Conservation (phyloP, 2,329 filamentous ascomycete species). For the Xylariomycetidae sp. region DNA sequence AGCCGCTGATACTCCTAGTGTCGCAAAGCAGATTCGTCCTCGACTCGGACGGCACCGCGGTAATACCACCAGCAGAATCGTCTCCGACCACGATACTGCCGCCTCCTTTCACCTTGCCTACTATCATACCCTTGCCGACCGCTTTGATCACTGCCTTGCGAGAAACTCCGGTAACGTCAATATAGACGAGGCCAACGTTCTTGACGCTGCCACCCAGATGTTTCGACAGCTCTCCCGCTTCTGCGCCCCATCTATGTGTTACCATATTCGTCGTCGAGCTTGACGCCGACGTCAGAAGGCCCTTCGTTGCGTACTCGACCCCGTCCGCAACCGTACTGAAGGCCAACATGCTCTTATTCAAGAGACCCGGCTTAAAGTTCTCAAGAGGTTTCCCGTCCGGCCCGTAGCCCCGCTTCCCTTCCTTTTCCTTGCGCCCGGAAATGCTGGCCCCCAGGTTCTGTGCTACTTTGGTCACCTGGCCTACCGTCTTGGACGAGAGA, state of each 20-base stretch:
- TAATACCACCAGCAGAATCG: slow-evolving; percentile 44
- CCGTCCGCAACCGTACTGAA: slow-evolving; percentile 94
- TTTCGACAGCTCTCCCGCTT: slow-evolving; percentile 74
- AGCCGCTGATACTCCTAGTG: too few species aligned
- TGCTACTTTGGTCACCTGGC: slow-evolving; percentile 74
- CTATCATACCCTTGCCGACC: slow-evolving; percentile 94
- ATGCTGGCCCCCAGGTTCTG: slow-evolving; percentile 84
- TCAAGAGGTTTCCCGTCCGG: slow-evolving; percentile 62
- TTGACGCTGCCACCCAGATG: slow-evolving; percentile 82
- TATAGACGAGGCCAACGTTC: slow-evolving; percentile 96
- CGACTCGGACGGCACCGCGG: too few species aligned
- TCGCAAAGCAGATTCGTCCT: too few species aligned
- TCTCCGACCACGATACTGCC: slow-evolving; percentile 70
- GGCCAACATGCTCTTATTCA: slow-evolving; percentile 96
- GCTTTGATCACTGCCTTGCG: slow-evolving; percentile 86
- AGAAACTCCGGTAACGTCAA: slow-evolving; percentile 91
- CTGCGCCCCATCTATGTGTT: slow-evolving; percentile 79
- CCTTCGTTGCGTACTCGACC: slow-evolving; percentile 80
- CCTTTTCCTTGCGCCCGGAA: slow-evolving; percentile 52
- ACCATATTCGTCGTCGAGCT: slow-evolving; percentile 81
- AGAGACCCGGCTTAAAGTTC: slow-evolving; percentile 78
- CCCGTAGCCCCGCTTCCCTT: slow-evolving; percentile 58
- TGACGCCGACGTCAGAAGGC: slow-evolving; percentile 68
- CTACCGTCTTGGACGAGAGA: slow-evolving; percentile 80
- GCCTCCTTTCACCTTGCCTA: slow-evolving; percentile 72